Evolutionary conservation across 1,139 yeast genomes (phyloP).

Genomic region (Sugiyamaella grinbergsii): DNA sequence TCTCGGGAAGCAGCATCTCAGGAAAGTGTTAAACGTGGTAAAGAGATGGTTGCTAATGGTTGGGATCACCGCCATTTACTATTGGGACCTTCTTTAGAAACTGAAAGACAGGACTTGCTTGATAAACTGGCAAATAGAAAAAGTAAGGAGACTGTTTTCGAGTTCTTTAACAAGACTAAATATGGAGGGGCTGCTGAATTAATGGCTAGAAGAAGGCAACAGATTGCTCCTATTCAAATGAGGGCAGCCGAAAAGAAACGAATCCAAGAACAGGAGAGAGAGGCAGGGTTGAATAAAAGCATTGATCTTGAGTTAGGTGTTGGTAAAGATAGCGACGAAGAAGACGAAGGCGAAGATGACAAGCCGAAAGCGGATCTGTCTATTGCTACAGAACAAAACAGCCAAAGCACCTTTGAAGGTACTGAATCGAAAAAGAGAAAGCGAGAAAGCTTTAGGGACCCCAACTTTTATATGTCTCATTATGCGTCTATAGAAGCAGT

Average conservation of each 20-base stretch:
- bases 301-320: conserved; percentile 67
- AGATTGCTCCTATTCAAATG: conserved; percentile 83
- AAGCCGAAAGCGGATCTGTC: conserved; percentile 20
- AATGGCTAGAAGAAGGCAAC: conserved; percentile 84
- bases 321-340: conserved; percentile 58
- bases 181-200: conserved; percentile 73
- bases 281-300: conserved; percentile 72
- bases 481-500: conserved; percentile 80
- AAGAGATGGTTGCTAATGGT: conserved; percentile 67
- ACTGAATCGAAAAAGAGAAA: conserved; percentile 31
- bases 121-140: conserved; percentile 68
- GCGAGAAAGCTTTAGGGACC: conserved; percentile 61
- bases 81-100: conserved; percentile 56
- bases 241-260: conserved; percentile 67
- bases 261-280: conserved; percentile 65
- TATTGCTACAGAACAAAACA: conserved; percentile 38
- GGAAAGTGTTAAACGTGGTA: conserved; percentile 82
- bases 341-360: conserved; percentile 26
- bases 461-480: conserved; percentile 83
- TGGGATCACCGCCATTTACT: conserved; percentile 89
- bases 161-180: conserved; percentile 53
- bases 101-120: conserved; percentile 71
- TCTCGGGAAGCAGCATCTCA: conserved; percentile 85
- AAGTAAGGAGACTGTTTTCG: conserved; percentile 85
- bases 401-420: conserved; percentile 35